These are phyloP conservation scores for Hibiscus trionum DNA, from an alignment of 345 rosid genomes.

Conservation along the genomic window DNA sequence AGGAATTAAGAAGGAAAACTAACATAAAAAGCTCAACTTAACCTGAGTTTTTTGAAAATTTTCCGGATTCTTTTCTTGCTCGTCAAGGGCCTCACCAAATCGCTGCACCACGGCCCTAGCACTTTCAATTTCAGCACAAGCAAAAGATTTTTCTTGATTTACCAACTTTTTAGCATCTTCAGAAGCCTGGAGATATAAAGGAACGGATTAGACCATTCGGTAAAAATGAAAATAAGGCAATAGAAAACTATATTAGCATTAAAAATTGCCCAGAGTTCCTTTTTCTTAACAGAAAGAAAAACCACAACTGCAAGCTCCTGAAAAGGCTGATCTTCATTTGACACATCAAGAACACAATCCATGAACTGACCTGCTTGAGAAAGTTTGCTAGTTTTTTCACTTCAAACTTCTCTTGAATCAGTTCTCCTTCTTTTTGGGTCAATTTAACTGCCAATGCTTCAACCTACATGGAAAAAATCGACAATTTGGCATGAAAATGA, in stretches of 20 bases:
- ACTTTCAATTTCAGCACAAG: slow-evolving; percentile 99
- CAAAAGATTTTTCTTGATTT: slow-evolving; percentile 90
- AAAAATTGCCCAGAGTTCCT: not conserved
- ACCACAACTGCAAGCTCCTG: not conserved
- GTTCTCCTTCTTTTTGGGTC: slow-evolving; percentile 95
- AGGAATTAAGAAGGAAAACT: too few species aligned
- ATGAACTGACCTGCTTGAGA: slow-evolving; percentile 65
- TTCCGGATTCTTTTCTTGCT: slow-evolving; percentile 64
- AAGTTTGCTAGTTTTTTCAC: slow-evolving; percentile 86
- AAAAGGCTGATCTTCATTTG: too few species aligned
- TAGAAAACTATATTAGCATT: not conserved
- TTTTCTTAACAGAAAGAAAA: not conserved
- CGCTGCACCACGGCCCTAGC: slow-evolving; percentile 82
- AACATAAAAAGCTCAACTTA: slow-evolving; percentile 11
- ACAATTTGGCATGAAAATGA: not conserved
- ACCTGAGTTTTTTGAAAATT: slow-evolving; percentile 47
- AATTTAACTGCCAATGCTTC: slow-evolving; percentile 94
- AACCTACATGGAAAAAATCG: not conserved
- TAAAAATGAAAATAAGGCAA: not conserved
- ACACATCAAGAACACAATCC: too few species aligned
- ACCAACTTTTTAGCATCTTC: slow-evolving; percentile 98
- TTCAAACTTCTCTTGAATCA: slow-evolving; percentile 94
- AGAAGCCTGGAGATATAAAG: slow-evolving; percentile 56
- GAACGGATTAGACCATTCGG: slow-evolving; percentile 2
- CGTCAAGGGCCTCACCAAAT: slow-evolving; percentile 81